Conservation (phyloP, 2,329 filamentous ascomycete genomes). For the Hymenoscyphus occultus region DNA sequence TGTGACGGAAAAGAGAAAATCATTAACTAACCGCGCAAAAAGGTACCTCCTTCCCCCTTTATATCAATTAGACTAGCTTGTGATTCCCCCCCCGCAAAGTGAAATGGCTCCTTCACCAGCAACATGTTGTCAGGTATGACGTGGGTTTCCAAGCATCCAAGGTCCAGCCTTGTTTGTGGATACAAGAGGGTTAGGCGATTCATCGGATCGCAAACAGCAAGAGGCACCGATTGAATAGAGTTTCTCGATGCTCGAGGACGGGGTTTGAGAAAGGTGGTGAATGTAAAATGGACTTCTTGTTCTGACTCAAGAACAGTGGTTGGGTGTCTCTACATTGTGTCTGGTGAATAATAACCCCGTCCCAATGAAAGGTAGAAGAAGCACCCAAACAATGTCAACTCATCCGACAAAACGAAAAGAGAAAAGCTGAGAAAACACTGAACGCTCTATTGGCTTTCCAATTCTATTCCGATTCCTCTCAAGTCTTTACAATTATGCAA, state of each 20-base stretch:
- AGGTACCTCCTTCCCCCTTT: background rate
- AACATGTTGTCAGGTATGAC: constrained; percentile 2
- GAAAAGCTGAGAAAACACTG: background rate
- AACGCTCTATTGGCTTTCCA: background rate
- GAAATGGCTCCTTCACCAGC: background rate
- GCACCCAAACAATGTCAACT: background rate
- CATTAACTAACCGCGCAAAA: background rate
- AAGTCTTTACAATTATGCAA: background rate
- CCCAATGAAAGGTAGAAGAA: background rate
- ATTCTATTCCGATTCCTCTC: background rate
- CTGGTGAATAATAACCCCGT: background rate
- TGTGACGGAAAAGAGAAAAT: background rate
- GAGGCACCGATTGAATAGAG: background rate
- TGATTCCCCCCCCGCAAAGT: background rate
- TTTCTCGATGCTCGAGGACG: background rate
- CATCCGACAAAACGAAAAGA: background rate
- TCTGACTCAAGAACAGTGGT: background rate
- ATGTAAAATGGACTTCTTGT: background rate
- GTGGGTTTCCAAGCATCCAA: constrained; percentile 1
- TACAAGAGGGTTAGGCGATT: background rate
- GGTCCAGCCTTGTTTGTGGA: background rate
- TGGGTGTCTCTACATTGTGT: background rate
- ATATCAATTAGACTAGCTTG: background rate
- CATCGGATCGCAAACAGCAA: background rate
- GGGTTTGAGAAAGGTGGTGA: background rate